phyloP scores from a whole-genome alignment of 2,329 filamentous ascomycete genomes.

The Polychaeton citri region DNA sequence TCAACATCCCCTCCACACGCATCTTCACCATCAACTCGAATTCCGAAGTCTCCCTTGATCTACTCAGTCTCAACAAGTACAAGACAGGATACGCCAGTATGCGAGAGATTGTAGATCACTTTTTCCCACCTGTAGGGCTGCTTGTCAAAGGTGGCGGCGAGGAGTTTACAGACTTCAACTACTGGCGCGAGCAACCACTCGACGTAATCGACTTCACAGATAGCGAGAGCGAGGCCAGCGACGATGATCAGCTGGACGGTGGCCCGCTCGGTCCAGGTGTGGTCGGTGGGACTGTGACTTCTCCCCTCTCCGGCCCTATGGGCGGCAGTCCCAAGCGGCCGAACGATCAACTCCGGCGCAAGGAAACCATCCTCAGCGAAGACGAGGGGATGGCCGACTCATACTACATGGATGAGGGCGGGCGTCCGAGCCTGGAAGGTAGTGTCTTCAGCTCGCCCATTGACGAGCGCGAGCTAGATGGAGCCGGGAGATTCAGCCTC shows the following conservation, averaged over 20 bases:
- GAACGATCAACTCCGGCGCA: slow-evolving; percentile 2
- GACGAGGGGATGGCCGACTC: slow-evolving; percentile 17
- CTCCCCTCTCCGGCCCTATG: slow-evolving; percentile 2
- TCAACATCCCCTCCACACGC: slow-evolving; percentile 83
- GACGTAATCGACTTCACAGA: slow-evolving; percentile 82
- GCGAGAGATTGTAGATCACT: slow-evolving; percentile 94
- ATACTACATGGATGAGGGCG: slow-evolving; percentile 3
- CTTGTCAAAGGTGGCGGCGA: slow-evolving; percentile 82
- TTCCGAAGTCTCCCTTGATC: slow-evolving; percentile 82
- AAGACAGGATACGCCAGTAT: slow-evolving; percentile 96
- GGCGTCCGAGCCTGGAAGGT: slow-evolving; percentile 1
- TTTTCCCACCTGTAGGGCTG: slow-evolving; percentile 83
- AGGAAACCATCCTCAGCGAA: slow-evolving; percentile 15
- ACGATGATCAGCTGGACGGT: slow-evolving; percentile 2
- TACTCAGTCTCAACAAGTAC: slow-evolving; percentile 83
- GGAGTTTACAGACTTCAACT: slow-evolving; percentile 92
- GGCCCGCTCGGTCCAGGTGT: neutral
- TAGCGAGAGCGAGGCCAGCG: slow-evolving; percentile 50
- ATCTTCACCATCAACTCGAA: slow-evolving; percentile 99
- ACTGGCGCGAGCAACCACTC: slow-evolving; percentile 77
- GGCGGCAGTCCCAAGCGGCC: slow-evolving; percentile 5
- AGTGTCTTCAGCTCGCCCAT: neutral
- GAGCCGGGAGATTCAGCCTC: neutral
- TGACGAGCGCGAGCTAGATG: neutral
- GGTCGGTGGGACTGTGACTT: slow-evolving; percentile 1